Evolutionary conservation across 768 basidiomycete species (phyloP), one percentile per base, ranked within the genome.

Genomic region (Dioszegia crocea): DNA sequence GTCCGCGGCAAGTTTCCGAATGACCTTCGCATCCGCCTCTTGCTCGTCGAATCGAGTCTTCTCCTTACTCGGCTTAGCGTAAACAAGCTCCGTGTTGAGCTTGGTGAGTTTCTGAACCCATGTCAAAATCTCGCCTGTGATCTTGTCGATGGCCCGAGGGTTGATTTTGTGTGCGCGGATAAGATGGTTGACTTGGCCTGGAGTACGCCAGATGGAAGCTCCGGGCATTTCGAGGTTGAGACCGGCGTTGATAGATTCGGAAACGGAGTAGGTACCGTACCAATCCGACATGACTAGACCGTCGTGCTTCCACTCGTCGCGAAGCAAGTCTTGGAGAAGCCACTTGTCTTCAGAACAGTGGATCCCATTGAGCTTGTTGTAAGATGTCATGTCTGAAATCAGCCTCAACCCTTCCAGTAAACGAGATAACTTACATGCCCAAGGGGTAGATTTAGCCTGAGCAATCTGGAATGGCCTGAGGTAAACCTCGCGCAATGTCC

Each of bases 401-500:
- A 41, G 40, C 40, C 16, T 10, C 40, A 41, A 17, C 16, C n/a
- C 40, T 17, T 17, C n/a, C 19, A 17, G 40, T 5, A 19, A 10
- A 19, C 9, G n/a, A 41, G 16, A 17, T 41, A 21, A 41, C 40
- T 19, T 33, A 43, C 26, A 46, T 2, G 58, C 56, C 60, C 65
- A 69, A 8, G 76, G 75, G 33, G 64, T 60, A 9, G 73, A 52
- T n/a, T 64, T 61, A 17, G 61, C 61, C 49, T 75, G 85, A 4
- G 86, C 86, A 41, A 87, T 77, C 84, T 65, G 61, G 59, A 62
- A 68, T 29, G 61, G 61, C n/a, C 64, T 86, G 4, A 88, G 79
- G 73, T 88, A 88, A 51, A 88, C 79, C 70, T 88, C 87, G 44
- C 86, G 80, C 43, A 88, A 75, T 19, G 87, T 85, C 30, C 87